Base-by-base conservation (phyloP, 257 asterid genomes). In the Schizonepeta tenuifolia region DNA sequence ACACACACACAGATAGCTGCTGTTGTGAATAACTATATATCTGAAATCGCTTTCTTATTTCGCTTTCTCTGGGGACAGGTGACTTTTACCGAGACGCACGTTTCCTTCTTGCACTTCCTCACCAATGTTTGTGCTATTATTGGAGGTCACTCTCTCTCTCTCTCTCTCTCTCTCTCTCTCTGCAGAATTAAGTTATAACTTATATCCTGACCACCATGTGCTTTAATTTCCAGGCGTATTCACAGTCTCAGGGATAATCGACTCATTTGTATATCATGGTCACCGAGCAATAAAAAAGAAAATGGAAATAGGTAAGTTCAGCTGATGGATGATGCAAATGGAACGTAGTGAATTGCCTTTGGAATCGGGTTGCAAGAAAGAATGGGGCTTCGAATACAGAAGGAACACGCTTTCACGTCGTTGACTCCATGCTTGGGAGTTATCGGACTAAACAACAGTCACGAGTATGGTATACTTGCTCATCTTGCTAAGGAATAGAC, bases 111-210 rank as follows among this genome's bases (percentile, higher is more conserved):
- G 78, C 99, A 94, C 77, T 94, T 91, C 83, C 85, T 94, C 80
- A 94, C 99, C 41, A 91, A 86, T 75, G 92, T 94, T 51, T 94
- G 99, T 73, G 99, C 99, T 67, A 89, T 94, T 61, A 78, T 94
- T 78, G 99, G 99, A 87, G 99, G 97, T 91, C 75, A 22, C 67
- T 76, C 21, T 58, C 80, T 68, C 80, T 75, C 79, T 60, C 79
- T 63, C 71, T 62, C 53, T 63, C 71, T 62, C 53, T 55, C 67
- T 38, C 60, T 69, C 49, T 12, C 50, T 40, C 3, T 70, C 49
- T 9, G 46, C 6, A 22, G n/a, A 2, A 9, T 11, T 12, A 15
- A 43, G 40, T 43, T 20, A 6, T 4, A 41, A 43, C 54, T 10
- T 10, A 5, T 33, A 54, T 47, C 41, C 50, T 68, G 18, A 41